These are phyloP conservation scores for Monosporascus sp. DNA, from an alignment of 2,329 filamentous ascomycete species.

Conservation along the genomic window DNA sequence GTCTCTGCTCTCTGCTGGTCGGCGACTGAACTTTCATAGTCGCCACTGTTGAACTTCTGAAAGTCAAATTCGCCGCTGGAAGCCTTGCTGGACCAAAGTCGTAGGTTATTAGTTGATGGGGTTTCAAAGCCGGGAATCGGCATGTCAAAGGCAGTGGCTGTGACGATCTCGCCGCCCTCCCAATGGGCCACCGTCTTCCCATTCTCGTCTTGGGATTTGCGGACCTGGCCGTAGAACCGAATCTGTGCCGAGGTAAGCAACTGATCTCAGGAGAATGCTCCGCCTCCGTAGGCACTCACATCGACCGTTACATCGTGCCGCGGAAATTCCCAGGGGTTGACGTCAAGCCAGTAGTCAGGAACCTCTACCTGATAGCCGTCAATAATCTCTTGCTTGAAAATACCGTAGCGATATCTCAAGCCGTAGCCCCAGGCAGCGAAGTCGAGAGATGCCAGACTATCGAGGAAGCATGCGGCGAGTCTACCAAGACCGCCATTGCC, in stretches of 20 bases:
- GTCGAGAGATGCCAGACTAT: constrained; percentile 91
- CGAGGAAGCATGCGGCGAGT: constrained; percentile 92
- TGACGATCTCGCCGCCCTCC: constrained; percentile 91
- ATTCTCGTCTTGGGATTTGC: constrained; percentile 66
- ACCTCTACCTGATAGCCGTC: constrained; percentile 98
- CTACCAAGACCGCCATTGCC: constrained; percentile 95
- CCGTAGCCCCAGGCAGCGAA: constrained; percentile 98
- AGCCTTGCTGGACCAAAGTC: constrained; percentile 96
- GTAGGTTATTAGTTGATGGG: constrained; percentile 88
- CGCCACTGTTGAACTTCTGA: constrained; percentile 97
- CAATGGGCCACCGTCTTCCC: constrained; percentile 73
- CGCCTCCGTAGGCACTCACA: constrained; percentile 36
- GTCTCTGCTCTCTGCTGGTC: constrained; percentile 98
- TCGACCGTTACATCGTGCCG: constrained; percentile 93
- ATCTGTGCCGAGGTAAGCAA: constrained; percentile 43
- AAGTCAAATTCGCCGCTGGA: constrained; percentile 98
- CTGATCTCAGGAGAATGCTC: background rate
- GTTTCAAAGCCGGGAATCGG: constrained; percentile 88
- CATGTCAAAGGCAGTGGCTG: constrained; percentile 90
- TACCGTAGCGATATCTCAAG: constrained; percentile 89
- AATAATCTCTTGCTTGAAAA: constrained; percentile 99
- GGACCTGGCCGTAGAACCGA: constrained; percentile 88
- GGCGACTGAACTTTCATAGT: constrained; percentile 97
- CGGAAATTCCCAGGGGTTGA: constrained; percentile 98
- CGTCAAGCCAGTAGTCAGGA: constrained; percentile 98